A percentile compares a stretch with the other conserved stretches of the same genome.
Conservation (phyloP, 2,329 filamentous ascomycete species). For the Xylaria multiplex region DNA sequence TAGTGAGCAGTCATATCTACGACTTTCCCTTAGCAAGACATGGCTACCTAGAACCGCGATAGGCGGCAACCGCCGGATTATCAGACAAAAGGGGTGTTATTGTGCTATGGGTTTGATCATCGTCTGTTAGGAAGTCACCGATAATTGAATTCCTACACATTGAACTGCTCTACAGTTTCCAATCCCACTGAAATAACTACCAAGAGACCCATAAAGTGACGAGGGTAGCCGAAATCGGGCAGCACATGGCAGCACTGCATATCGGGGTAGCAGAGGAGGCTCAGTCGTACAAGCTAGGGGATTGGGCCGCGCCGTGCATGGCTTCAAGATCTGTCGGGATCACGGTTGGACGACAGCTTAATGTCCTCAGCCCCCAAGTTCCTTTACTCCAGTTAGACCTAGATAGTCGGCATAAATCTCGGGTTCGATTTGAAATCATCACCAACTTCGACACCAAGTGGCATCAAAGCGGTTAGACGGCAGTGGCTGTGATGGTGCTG, state of each 20-base stretch:
- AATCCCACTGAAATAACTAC: background rate
- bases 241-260: slow-evolving; percentile 1
- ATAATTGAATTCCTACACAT: slow-evolving; percentile 10
- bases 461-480: background rate
- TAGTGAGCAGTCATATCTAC: background rate
- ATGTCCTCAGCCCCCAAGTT: slow-evolving; percentile 10
- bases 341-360: slow-evolving; percentile 10
- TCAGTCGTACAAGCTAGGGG: slow-evolving; percentile 9
- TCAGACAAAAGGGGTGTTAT: background rate
- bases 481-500: background rate
- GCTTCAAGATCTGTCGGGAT: slow-evolving; percentile 17
- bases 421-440: background rate
- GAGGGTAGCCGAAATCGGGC: background rate
- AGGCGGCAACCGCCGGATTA: background rate
- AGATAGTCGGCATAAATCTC: background rate
- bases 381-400: slow-evolving; percentile 5
- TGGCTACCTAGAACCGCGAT: background rate
- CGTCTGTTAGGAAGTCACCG: background rate
- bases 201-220: background rate
- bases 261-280: slow-evolving; percentile 14
- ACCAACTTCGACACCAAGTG: background rate
- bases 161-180: slow-evolving; percentile 26
- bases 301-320: slow-evolving; percentile 15
- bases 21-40: slow-evolving; percentile 1
- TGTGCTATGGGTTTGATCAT: background rate